These are phyloP conservation scores for Gastrodia elata DNA, from an alignment of 106 monocot species.

Conservation along the genomic window DNA sequence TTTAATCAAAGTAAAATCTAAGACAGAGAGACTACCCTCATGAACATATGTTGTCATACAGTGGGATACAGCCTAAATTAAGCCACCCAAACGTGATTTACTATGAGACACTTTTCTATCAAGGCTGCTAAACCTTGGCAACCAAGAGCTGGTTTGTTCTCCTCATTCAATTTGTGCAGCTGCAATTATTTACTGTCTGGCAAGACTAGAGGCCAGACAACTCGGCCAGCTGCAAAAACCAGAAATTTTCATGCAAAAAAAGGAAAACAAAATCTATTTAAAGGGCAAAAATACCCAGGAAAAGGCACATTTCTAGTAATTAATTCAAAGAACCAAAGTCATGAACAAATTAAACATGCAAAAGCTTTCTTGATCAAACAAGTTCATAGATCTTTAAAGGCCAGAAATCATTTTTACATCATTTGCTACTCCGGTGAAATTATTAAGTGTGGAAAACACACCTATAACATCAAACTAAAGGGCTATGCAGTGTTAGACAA, in stretches of 20 bases:
- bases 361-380: background rate
- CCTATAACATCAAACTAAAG: too few species aligned
- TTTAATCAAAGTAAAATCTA: background rate
- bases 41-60: background rate
- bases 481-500: too few species aligned
- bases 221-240: slow-evolving; percentile 80
- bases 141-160: slow-evolving; percentile 59
- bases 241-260: background rate
- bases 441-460: too few species aligned
- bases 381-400: background rate
- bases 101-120: slow-evolving; percentile 21
- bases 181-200: slow-evolving; percentile 68
- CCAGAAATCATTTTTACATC: background rate
- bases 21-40: background rate
- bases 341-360: background rate
- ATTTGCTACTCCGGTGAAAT: background rate
- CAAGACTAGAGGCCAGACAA: slow-evolving; percentile 50
- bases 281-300: background rate
- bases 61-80: background rate
- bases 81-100: background rate
- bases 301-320: background rate
- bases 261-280: too few species aligned
- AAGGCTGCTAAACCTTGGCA: slow-evolving; percentile 35
- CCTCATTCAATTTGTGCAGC: slow-evolving; percentile 44
- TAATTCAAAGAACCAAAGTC: background rate